Base-by-base conservation (phyloP, 2,329 filamentous ascomycete species). In the Penicillium sp. region DNA sequence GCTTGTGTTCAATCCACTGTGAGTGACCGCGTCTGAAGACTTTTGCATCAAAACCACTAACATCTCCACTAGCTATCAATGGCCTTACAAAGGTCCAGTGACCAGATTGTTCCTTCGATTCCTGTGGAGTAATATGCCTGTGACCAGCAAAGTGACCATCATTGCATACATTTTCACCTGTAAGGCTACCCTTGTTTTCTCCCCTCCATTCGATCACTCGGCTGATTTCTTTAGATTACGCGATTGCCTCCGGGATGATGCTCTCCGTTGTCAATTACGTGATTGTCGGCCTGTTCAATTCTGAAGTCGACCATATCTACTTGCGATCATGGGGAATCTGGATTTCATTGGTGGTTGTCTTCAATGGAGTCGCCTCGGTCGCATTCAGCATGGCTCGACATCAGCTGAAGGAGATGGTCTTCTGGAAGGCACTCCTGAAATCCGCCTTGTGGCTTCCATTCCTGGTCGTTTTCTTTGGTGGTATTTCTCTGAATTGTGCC, bases 401-500 rank as follows among this genome's bases (percentile, higher is more conserved):
- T 66, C 76, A 83, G 37, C 74, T 79, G 32, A 75, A 75, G 40
- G 78, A 83, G 58, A 68, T 73, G 49, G 66, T 66, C 2, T 71
- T 84, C 27, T 61, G 82, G 39, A 56, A 61, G 12, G 71, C 73
- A 2, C 64, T 83, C 11, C 60, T 74, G 48, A 75, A 79, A 57
- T 85, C 83, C 60, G 67, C 83, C 60, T 82, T 80, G 57, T 84
- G 81, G 81, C 75, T 80, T 13, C 77, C 78, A 2, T 74, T 84
- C 54, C 68, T 77, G 54, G 84, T 84, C 52, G 84, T 93, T 66
- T 94, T 93, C 76, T 76, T 95, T 13, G 88, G 88, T 45, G 88
- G 88, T 35, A 78, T 94, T 33, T 88, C 94, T 70, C 80, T 95
- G 42, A 87, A 82, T 28, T 85, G 90, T 66, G 88, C 88, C 26